These are phyloP conservation scores for Hypomontagnella submonticulosa DNA, from an alignment of 495 filamentous ascomycete species.

Conservation along the genomic window DNA sequence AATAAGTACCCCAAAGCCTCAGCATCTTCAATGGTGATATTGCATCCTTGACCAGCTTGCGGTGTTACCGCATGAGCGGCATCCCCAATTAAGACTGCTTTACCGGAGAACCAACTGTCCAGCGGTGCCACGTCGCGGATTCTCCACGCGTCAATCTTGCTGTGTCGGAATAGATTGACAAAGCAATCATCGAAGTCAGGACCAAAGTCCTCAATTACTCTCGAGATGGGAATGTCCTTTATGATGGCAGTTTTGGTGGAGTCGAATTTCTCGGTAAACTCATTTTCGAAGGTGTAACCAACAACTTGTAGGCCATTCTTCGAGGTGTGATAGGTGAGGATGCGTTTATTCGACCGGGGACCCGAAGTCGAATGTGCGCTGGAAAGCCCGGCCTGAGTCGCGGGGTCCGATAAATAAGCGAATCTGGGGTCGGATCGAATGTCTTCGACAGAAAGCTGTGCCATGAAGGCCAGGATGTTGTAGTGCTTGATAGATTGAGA, in stretches of 20 bases:
- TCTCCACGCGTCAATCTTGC: slow-evolving; percentile 43
- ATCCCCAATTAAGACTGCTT: slow-evolving; percentile 60
- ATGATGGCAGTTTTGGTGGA: slow-evolving; percentile 41
- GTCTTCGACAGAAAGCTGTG: slow-evolving; percentile 39
- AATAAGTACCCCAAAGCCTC: slow-evolving; percentile 45
- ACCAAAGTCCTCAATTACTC: slow-evolving; percentile 38
- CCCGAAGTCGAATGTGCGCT: slow-evolving; percentile 23
- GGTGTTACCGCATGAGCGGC: slow-evolving; percentile 55
- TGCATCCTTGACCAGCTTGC: slow-evolving; percentile 42
- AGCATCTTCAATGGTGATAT: slow-evolving; percentile 47
- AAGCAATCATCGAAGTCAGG: slow-evolving; percentile 31
- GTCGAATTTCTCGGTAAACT: slow-evolving; percentile 41
- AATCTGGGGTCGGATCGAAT: slow-evolving; percentile 35
- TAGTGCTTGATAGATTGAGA: slow-evolving; percentile 20
- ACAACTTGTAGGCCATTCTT: slow-evolving; percentile 36
- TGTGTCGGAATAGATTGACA: slow-evolving; percentile 43
- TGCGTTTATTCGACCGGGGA: slow-evolving; percentile 28
- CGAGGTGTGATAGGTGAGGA: slow-evolving; percentile 44
- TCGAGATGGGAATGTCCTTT: slow-evolving; percentile 31
- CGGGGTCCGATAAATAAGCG: slow-evolving; percentile 36
- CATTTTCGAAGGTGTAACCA: slow-evolving; percentile 43
- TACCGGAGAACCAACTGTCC: slow-evolving; percentile 52
- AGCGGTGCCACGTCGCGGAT: slow-evolving; percentile 41
- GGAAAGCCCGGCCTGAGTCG: slow-evolving; percentile 35
- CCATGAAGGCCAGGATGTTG: slow-evolving; percentile 40